Conservation (phyloP, 176 grass and related monocot species). For the Eleusine indica region DNA sequence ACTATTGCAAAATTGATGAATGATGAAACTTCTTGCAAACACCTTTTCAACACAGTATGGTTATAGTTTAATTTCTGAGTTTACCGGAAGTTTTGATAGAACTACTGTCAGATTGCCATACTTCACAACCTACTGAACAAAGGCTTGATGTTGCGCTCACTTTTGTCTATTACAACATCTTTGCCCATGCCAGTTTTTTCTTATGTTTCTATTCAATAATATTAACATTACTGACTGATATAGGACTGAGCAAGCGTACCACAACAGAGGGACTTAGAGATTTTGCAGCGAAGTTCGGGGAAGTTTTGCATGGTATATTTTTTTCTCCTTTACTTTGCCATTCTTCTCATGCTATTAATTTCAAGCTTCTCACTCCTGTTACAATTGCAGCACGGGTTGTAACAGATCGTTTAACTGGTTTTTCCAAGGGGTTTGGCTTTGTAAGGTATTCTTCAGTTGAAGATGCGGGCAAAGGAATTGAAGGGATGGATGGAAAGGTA, state of each 20-base stretch:
- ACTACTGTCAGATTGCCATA: neutral
- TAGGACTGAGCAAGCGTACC: slow-evolving; percentile 93
- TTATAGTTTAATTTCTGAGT: neutral
- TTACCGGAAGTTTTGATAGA: neutral
- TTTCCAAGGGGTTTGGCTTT: slow-evolving; percentile 95
- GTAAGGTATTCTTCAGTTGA: slow-evolving; percentile 70
- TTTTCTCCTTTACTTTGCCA: slow-evolving; percentile 14
- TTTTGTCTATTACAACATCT: neutral
- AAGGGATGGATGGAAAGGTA: slow-evolving; percentile 98
- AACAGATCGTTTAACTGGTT: slow-evolving; percentile 68
- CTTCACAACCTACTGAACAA: neutral
- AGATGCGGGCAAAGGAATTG: slow-evolving; percentile 77
- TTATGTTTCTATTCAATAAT: slow-evolving; percentile 1
- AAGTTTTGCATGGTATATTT: slow-evolving; percentile 70
- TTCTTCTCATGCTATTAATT: slow-evolving; percentile 10
- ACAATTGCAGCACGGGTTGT: slow-evolving; percentile 77
- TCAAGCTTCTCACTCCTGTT: slow-evolving; percentile 36
- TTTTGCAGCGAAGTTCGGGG: slow-evolving; percentile 83
- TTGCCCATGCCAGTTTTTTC: neutral
- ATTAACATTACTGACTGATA: slow-evolving; percentile 18
- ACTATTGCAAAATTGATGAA: neutral
- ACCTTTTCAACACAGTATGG: neutral
- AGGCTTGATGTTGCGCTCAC: neutral
- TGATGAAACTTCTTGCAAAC: neutral
- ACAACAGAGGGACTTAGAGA: slow-evolving; percentile 75